A percentile compares a stretch with the other conserved stretches of the same genome.
phyloP scores from a whole-genome alignment of 352 stramenopile genomes.

The Peronosclerospora sorghi region DNA sequence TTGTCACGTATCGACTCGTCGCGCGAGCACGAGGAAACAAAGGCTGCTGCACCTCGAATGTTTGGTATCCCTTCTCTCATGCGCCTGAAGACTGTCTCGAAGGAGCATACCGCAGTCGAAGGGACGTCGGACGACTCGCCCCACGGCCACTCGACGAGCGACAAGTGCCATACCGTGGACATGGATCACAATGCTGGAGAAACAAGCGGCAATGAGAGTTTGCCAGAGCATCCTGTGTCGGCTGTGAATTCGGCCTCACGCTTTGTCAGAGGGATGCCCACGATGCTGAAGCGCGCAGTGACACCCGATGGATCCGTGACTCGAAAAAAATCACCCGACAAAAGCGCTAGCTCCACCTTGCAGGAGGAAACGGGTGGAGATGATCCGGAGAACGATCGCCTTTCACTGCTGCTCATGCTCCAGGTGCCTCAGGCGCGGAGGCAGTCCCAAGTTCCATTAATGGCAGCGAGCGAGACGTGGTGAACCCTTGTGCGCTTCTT shows the following conservation, averaged over 20 bases:
- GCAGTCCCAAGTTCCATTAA: constrained; percentile 47
- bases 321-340: constrained; percentile 22
- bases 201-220: not conserved
- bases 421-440: constrained; percentile 41
- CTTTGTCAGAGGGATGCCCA: constrained; percentile 55
- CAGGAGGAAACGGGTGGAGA: constrained; percentile 17
- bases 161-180: not conserved
- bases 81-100: constrained; percentile 11
- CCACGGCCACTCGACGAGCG: constrained; percentile 1
- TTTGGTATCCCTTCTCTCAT: constrained; percentile 26
- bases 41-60: constrained; percentile 4
- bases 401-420: constrained; percentile 60
- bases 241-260: constrained; percentile 27
- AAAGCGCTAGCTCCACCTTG: constrained; percentile 11
- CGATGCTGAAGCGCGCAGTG: constrained; percentile 35
- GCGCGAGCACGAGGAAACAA: constrained; percentile 9
- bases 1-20: constrained; percentile 14
- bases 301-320: constrained; percentile 14
- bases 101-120: constrained; percentile 7
- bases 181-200: constrained; percentile 9
- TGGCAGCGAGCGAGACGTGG: constrained; percentile 34
- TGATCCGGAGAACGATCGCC: constrained; percentile 28
- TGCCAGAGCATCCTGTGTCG: constrained; percentile 6
- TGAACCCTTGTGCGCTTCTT: too few relatives aligned
- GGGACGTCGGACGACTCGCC: constrained; percentile 9